Conservation (phyloP, 2,329 filamentous ascomycete genomes). For the Ustulina deusta region DNA sequence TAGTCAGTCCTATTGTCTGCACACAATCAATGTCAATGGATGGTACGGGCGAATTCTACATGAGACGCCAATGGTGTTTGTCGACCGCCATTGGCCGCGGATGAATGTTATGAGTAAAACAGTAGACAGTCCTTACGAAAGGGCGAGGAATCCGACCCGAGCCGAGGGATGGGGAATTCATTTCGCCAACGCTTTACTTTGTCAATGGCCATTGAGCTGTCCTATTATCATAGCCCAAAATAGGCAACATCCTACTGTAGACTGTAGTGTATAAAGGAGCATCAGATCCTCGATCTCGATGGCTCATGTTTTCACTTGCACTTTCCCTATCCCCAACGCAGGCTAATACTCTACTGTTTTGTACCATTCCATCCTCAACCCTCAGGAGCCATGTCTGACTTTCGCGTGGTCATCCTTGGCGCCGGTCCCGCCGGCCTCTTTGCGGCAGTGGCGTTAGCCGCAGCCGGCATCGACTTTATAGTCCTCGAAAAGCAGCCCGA, state of each 20-base stretch:
- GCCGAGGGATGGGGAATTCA: not conserved
- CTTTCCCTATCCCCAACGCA: not conserved
- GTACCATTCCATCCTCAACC: not conserved
- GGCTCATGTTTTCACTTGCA: not conserved
- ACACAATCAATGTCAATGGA: not conserved
- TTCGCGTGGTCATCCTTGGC: slow-evolving; percentile 42
- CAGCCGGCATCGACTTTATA: slow-evolving; percentile 50
- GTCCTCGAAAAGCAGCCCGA: slow-evolving; percentile 49
- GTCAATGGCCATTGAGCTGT: not conserved
- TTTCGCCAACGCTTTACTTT: not conserved
- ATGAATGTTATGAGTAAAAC: not conserved
- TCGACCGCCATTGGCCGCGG: too few relatives aligned
- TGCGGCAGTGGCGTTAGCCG: slow-evolving; percentile 42
- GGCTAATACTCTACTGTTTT: not conserved
- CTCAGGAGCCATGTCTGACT: slow-evolving; percentile 18
- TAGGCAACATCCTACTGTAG: not conserved
- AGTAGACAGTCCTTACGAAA: not conserved
- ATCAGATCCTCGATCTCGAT: not conserved
- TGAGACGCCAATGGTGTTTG: not conserved
- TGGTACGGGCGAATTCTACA: not conserved
- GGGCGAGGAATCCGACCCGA: not conserved
- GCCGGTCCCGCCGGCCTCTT: slow-evolving; percentile 42
- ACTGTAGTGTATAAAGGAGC: not conserved
- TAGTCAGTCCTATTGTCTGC: not conserved
- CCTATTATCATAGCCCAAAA: slow-evolving; percentile 8